These are phyloP conservation scores for Naumovozyma baii DNA, from an alignment of 805 yeast genomes.

Conservation along the genomic window DNA sequence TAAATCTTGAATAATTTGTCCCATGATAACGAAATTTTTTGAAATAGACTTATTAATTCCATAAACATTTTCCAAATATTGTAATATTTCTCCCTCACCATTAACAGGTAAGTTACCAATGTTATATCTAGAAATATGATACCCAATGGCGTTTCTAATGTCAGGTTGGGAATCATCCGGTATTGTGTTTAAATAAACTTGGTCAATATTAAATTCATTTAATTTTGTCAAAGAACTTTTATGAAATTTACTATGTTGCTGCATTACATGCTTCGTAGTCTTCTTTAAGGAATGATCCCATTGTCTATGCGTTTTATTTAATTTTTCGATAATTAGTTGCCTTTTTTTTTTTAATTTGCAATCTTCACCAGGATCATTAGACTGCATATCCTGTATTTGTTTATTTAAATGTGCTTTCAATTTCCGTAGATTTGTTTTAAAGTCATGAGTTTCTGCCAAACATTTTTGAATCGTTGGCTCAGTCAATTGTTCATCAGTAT, in stretches of 20 bases:
- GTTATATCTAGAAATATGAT: slow-evolving; percentile 42
- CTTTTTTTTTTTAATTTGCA: slow-evolving; percentile 12
- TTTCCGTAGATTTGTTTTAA: slow-evolving; percentile 32
- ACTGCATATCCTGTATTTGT: slow-evolving; percentile 16
- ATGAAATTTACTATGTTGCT: slow-evolving; percentile 22
- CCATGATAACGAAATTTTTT: slow-evolving; percentile 34
- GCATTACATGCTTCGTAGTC: slow-evolving; percentile 20
- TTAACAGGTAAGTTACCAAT: slow-evolving; percentile 31
- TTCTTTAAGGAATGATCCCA: slow-evolving; percentile 27
- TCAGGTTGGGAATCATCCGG: slow-evolving; percentile 15
- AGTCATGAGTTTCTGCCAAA: slow-evolving; percentile 26
- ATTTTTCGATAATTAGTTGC: slow-evolving; percentile 22
- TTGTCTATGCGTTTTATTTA: slow-evolving; percentile 21
- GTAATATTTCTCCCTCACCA: slow-evolving; percentile 21
- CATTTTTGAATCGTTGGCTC: slow-evolving; percentile 17
- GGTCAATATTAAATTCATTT: slow-evolving; percentile 27
- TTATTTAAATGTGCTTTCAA: slow-evolving; percentile 36
- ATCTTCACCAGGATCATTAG: slow-evolving; percentile 8
- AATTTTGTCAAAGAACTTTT: slow-evolving; percentile 23
- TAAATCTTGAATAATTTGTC: slow-evolving; percentile 33
- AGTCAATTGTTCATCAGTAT: slow-evolving; percentile 7
- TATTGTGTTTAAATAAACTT: slow-evolving; percentile 29
- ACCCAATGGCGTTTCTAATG: slow-evolving; percentile 35
- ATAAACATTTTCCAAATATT: slow-evolving; percentile 26
- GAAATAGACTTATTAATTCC: slow-evolving; percentile 24